A percentile compares a stretch with the other conserved stretches of the same genome.
These are phyloP conservation scores for Cryoendolithus antarcticus DNA, from an alignment of 2,329 filamentous ascomycete species.

Conservation along the genomic window DNA sequence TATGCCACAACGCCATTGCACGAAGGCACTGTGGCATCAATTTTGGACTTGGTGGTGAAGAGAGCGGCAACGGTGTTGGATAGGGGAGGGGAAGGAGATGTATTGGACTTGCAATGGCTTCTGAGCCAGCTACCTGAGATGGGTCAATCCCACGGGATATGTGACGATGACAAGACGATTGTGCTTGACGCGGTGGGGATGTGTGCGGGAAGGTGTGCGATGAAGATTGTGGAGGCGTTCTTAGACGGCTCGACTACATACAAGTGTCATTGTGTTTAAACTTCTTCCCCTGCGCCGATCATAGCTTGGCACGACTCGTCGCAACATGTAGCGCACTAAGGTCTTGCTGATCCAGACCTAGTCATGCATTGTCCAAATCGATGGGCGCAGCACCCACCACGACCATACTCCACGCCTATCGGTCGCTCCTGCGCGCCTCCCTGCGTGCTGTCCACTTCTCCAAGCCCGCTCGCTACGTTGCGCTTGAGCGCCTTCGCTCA, in stretches of 20 bases:
- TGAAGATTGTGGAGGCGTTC: too few relatives aligned
- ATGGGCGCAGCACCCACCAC: not conserved
- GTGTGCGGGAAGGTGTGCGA: too few relatives aligned
- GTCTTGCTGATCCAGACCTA: too few relatives aligned
- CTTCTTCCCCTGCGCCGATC: too few relatives aligned
- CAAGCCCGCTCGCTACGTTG: slow-evolving; percentile 51
- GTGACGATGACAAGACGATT: too few relatives aligned
- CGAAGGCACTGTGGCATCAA: slow-evolving; percentile 12
- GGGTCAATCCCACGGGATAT: too few relatives aligned
- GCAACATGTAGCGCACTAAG: too few relatives aligned
- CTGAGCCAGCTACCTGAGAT: not conserved
- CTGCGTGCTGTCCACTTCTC: slow-evolving; percentile 63
- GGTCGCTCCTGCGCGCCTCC: slow-evolving; percentile 53
- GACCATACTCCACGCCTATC: slow-evolving; percentile 36
- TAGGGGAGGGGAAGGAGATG: slow-evolving; percentile 8
- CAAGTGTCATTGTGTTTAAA: too few relatives aligned
- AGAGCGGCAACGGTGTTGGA: slow-evolving; percentile 13
- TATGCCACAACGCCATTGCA: slow-evolving; percentile 7
- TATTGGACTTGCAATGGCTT: slow-evolving; percentile 9
- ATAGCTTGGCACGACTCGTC: too few relatives aligned
- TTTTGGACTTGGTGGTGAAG: not conserved
- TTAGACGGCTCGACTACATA: too few relatives aligned
- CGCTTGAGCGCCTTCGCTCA: slow-evolving; percentile 38
- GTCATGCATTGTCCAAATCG: too few relatives aligned
- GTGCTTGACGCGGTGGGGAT: too few relatives aligned